Evolutionary conservation across 2,329 filamentous ascomycete genomes (phyloP).

Genomic region (Fusarium stilboides): DNA sequence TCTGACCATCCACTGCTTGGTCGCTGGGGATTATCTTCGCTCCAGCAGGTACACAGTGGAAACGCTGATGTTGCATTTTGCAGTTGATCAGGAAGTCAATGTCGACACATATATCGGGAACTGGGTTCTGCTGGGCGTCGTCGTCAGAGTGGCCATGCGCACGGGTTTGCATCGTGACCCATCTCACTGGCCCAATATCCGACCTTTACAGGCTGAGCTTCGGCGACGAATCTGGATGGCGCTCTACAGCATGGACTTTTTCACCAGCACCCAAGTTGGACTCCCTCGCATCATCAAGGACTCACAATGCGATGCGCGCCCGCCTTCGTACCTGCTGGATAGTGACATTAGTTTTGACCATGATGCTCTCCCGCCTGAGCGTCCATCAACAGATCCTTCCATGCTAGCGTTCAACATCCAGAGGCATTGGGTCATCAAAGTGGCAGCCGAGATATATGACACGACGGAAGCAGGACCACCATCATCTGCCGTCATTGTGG

Average conservation of each 20-base stretch:
- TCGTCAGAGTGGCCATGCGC: constrained; percentile 36
- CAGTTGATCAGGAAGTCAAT: constrained; percentile 33
- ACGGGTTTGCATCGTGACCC: constrained; percentile 40
- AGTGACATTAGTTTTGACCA: not conserved
- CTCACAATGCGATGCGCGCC: constrained; percentile 32
- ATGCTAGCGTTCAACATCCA: constrained; percentile 14
- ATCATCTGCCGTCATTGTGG: not conserved
- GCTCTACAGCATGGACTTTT: constrained; percentile 42
- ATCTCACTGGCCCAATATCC: constrained; percentile 36
- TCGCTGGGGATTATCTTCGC: constrained; percentile 37
- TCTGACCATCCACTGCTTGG: constrained; percentile 38
- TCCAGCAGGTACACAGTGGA: constrained; percentile 36
- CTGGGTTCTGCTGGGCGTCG: constrained; percentile 38
- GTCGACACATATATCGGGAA: constrained; percentile 25
- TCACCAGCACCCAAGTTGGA: constrained; percentile 39
- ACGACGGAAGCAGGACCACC: constrained; percentile 15
- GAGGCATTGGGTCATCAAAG: constrained; percentile 14
- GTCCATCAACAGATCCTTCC: constrained; percentile 14
- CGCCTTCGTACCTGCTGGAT: constrained; percentile 21
- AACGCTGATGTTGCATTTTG: constrained; percentile 37
- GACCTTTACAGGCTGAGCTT: constrained; percentile 37
- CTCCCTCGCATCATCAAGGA: constrained; percentile 42
- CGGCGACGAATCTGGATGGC: constrained; percentile 34
- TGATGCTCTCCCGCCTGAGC: not conserved
- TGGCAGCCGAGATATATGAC: constrained; percentile 24